Conservation (phyloP, 2,329 filamentous ascomycete species). For the Fusarium camptoceras region DNA sequence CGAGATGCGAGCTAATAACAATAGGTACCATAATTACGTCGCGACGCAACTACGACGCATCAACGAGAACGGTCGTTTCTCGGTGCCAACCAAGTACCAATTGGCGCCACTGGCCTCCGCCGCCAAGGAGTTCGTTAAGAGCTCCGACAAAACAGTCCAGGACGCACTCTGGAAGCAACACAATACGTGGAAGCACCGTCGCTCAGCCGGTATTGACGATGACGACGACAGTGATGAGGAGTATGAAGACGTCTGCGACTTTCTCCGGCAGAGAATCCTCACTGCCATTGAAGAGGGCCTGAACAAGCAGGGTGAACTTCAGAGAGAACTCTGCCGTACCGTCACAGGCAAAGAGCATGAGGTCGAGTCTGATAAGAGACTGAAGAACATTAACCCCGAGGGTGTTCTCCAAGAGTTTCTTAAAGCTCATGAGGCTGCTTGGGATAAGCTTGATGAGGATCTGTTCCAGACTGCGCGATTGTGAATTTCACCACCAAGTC, state of each 20-base stretch:
- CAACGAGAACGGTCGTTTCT: slow-evolving; percentile 57
- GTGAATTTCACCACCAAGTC: neutral
- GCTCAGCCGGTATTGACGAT: neutral
- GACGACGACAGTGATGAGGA: neutral
- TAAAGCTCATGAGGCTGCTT: neutral
- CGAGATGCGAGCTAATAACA: no score
- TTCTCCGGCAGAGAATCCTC: neutral
- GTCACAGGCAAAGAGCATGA: neutral
- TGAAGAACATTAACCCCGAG: neutral
- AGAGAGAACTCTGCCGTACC: neutral
- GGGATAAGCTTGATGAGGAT: neutral
- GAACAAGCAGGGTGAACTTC: neutral
- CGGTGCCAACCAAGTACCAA: slow-evolving; percentile 31
- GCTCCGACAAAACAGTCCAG: neutral
- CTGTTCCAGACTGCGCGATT: neutral
- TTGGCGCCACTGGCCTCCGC: neutral
- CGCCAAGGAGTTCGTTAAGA: neutral
- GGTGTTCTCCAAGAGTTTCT: neutral
- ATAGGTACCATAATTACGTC: slow-evolving; percentile 83
- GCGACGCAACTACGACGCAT: slow-evolving; percentile 72
- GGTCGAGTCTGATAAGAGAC: neutral
- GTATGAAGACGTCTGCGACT: neutral
- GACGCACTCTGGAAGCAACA: neutral
- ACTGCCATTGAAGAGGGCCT: neutral
- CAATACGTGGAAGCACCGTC: neutral